Conservation (phyloP, 2,329 filamentous ascomycete genomes). For the Talaromyces pinophilus region DNA sequence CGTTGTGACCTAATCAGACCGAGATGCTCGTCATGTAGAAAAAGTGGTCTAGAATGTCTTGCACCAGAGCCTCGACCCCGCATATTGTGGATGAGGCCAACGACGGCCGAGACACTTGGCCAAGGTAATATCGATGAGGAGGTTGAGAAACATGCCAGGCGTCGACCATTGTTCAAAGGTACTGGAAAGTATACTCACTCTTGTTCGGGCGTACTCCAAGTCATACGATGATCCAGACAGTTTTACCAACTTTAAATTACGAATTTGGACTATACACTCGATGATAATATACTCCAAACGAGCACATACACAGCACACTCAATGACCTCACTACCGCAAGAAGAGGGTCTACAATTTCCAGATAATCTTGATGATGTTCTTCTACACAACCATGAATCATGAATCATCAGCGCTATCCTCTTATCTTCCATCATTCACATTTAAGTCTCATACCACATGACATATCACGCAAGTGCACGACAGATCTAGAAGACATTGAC, state of each 20-base stretch:
- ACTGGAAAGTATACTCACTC: too few species aligned
- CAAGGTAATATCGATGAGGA: neutral
- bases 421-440: neutral
- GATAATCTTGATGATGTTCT: neutral
- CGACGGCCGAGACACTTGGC: neutral
- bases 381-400: too few species aligned
- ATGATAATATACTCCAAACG: neutral
- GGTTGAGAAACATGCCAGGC: neutral
- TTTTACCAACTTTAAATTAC: neutral
- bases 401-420: neutral
- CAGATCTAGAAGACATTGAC: neutral
- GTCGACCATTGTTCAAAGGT: neutral
- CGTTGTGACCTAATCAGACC: neutral
- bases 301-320: neutral
- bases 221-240: too few species aligned
- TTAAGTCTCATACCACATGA: neutral
- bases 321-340: neutral
- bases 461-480: neutral
- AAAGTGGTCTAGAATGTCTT: neutral
- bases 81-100: neutral
- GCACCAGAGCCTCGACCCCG: neutral
- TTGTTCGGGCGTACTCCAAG: too few species aligned
- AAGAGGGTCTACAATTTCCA: neutral
- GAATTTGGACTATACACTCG: neutral
- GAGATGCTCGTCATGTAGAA: neutral